Conservation (phyloP, 1,284 basidiomycete genomes). For the Ceratobasidium sp. region DNA sequence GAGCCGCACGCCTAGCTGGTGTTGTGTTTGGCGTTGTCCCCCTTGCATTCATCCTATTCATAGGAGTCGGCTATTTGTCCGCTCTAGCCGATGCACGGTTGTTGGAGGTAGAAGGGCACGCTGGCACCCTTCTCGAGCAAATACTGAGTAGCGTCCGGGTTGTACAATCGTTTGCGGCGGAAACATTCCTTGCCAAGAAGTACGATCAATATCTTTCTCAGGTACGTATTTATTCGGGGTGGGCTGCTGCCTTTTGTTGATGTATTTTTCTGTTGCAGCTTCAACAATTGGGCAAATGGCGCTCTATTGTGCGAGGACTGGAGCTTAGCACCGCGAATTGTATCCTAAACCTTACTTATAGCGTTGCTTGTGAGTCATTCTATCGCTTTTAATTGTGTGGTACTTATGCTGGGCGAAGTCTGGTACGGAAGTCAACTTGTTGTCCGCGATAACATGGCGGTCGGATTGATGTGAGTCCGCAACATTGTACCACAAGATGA, state of each 20-base stretch:
- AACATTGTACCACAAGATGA: not conserved
- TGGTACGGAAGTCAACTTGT: conserved; percentile 53
- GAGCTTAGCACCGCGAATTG: conserved; percentile 54
- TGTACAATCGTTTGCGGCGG: conserved; percentile 60
- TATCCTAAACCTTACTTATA: conserved; percentile 46
- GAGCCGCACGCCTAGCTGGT: conserved; percentile 58
- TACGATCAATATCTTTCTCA: conserved; percentile 53
- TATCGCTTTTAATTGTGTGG: not conserved
- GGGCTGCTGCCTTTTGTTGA: not conserved
- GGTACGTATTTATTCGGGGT: conserved; percentile 9
- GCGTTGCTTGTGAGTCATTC: conserved; percentile 38
- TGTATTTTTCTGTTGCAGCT: conserved; percentile 52
- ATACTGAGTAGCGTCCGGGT: conserved; percentile 59
- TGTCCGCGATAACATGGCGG: conserved; percentile 20
- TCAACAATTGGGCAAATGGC: conserved; percentile 54
- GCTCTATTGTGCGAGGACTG: conserved; percentile 52
- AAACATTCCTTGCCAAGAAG: conserved; percentile 54
- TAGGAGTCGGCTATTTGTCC: conserved; percentile 54
- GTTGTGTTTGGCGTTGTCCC: conserved; percentile 59
- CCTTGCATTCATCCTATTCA: conserved; percentile 55
- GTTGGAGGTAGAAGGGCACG: conserved; percentile 57
- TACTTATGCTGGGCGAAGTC: conserved; percentile 49
- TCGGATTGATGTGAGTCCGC: conserved; percentile 29
- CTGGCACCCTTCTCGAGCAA: conserved; percentile 59
- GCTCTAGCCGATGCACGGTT: conserved; percentile 54